Evolutionary conservation across 2,329 filamentous ascomycete genomes (phyloP).

Genomic region (Penicillium sp.): DNA sequence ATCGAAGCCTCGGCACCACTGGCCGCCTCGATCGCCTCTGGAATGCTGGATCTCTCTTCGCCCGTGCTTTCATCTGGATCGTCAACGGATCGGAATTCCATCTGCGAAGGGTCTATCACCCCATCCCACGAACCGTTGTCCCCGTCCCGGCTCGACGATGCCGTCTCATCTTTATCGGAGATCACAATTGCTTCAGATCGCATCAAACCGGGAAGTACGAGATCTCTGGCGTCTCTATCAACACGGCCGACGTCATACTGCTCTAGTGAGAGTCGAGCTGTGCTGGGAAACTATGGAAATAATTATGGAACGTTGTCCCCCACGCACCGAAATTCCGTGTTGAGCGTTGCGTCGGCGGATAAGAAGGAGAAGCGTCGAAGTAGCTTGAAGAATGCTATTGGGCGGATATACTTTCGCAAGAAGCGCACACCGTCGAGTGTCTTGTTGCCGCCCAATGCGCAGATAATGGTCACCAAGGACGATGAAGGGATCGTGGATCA

Average conservation of each 20-base stretch:
- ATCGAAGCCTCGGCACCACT: slow-evolving; percentile 42
- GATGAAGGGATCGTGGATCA: slow-evolving; percentile 42
- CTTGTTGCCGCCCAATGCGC: slow-evolving; percentile 37
- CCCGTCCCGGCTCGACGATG: slow-evolving; percentile 36
- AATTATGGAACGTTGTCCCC: slow-evolving; percentile 24
- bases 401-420: slow-evolving; percentile 45
- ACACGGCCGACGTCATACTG: slow-evolving; percentile 49
- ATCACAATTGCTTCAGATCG: slow-evolving; percentile 40
- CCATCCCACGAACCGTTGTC: slow-evolving; percentile 31
- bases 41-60: slow-evolving; percentile 43
- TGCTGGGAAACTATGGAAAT: slow-evolving; percentile 24
- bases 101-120: slow-evolving; percentile 36
- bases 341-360: slow-evolving; percentile 37
- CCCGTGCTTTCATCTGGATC: slow-evolving; percentile 41
- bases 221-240: slow-evolving; percentile 47
- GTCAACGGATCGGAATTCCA: slow-evolving; percentile 42
- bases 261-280: slow-evolving; percentile 41
- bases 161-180: slow-evolving; percentile 41
- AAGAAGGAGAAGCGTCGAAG: slow-evolving; percentile 41
- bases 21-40: slow-evolving; percentile 45
- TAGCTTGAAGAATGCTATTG: slow-evolving; percentile 44
- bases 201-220: slow-evolving; percentile 41
- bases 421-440: slow-evolving; percentile 39
- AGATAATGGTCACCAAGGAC: slow-evolving; percentile 35
- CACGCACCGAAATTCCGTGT: slow-evolving; percentile 35